Evolutionary conservation across 2,329 filamentous ascomycete genomes (phyloP), one percentile per base, ranked within the genome.

Genomic region (Nigrospora osmanthi): DNA sequence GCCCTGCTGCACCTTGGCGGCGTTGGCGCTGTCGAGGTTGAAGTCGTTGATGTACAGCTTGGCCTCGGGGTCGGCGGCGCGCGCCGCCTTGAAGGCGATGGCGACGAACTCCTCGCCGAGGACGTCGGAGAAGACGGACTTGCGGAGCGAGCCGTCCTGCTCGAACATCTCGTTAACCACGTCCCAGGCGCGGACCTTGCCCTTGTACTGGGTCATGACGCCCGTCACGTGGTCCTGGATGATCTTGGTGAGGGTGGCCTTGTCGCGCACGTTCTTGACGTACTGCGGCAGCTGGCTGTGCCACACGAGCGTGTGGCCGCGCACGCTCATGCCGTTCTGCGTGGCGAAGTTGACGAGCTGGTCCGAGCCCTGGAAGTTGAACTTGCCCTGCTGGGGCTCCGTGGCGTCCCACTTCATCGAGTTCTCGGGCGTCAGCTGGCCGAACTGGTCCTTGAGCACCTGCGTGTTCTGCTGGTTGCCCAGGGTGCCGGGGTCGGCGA

Each of bases 41-140:
- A 74, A 79, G 61, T 89, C 84, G 64, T 89, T 89, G 66, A 88
- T 85, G 69, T 86, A 89, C 35, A 89, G 70, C 65, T 83, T 83
- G 3, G 80, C 82, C 45, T 64, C 55, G 3, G 84, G 81, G 59
- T 88, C 85, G 14, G 81, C 83, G 11, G 71, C 70, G 43, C 77
- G 75, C 16, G 85, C 85, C 12, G 84, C 78, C 42, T 76, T 70
- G 66, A 88, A 89, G 34, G 84, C 84, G 55, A 85, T 83, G 17
- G 70, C 68, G 43, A 89, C 78, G 57, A 83, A 87, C 60, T 76
- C 75, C 65, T 87, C 82, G 38, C 84, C 83, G 6, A 88, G 73
- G 3, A 87, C 77, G 17, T 76, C 71, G 54, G 70, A 83, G 68
- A 85, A 88, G 54, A 86, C 80, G 11, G 71, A 77, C 33, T 66